Evolutionary conservation across 805 yeast species (phyloP), one percentile per base, ranked within the genome.

Genomic region (Jamesozyma piceae): DNA sequence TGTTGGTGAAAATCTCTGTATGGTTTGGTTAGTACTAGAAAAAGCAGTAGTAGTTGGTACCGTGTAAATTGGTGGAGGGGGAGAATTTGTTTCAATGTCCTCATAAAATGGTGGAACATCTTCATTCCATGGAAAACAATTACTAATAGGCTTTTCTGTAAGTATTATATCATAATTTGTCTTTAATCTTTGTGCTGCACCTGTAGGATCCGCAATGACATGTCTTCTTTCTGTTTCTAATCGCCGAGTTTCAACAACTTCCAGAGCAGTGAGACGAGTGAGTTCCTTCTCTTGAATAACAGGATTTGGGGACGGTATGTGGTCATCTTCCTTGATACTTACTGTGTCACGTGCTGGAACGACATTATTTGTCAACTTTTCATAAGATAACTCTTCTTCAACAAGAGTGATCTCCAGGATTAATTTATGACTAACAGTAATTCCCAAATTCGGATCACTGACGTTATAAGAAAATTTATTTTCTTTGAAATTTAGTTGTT

Each of bases 41-140:
- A n/a, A n/a, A n/a, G n/a, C n/a, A n/a, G n/a, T n/a, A n/a, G n/a
- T n/a, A 11, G 28, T 24, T 6, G 11, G 11, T 24, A 11, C 28
- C 11, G 18, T 28, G 27, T 39, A 39, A 19, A 5, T 15, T 14
- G 42, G 42, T 6, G 42, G 42, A n/a, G 43, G n/a, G 4, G 34
- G 28, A 5, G n/a, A 27, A 10, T 15, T 26, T 11, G 13, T 11
- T 24, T 32, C 18, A 15, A 36, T 17, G 14, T n/a, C 19, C 9
- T 35, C 26, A 30, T 41, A 41, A 5, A 36, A 22, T 9, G 44
- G 44, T 19, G 44, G 40, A 13, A 37, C 26, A 18, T 41, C 44
- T 11, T 24, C 32, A 29, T 37, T 18, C 44, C 44, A 41, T 2
- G 41, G 21, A 6, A 32, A 14, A 3, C 24, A 5, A 22, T 37